phyloP scores from a whole-genome alignment of 345 rosid species.

The Salix arbutifolia region DNA sequence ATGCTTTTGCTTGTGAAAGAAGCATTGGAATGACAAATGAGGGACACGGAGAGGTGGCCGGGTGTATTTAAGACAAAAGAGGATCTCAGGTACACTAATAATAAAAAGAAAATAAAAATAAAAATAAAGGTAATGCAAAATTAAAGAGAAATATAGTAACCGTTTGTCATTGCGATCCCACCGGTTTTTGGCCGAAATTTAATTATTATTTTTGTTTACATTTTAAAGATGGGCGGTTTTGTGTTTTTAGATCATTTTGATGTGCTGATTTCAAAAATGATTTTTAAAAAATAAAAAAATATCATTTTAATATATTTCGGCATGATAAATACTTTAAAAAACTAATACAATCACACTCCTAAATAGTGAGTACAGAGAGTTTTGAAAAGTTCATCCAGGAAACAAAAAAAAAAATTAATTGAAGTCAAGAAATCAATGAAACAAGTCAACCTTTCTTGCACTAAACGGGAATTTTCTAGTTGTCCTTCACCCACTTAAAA shows the following conservation, averaged over 20 bases:
- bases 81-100: neutral
- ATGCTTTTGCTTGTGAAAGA: neutral
- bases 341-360: too few species aligned
- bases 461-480: conserved; percentile 7
- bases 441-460: conserved; percentile 3
- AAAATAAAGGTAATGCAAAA: neutral
- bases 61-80: neutral
- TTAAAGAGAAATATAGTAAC: neutral
- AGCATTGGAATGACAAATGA: neutral
- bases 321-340: too few species aligned
- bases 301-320: too few species aligned
- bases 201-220: too few species aligned
- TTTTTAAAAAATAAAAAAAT: too few species aligned
- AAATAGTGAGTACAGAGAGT: neutral
- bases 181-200: too few species aligned
- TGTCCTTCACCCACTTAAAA: conserved; percentile 2
- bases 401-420: neutral
- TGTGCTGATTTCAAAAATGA: too few species aligned
- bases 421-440: neutral
- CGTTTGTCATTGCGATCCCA: too few species aligned
- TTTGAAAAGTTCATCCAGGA: neutral
- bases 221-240: too few species aligned
- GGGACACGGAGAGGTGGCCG: neutral
- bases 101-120: neutral
- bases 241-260: too few species aligned